Evolutionary conservation across 495 filamentous ascomycete genomes (phyloP), one percentile per base, ranked within the genome.

Genomic region (Penicillium nucicola): DNA sequence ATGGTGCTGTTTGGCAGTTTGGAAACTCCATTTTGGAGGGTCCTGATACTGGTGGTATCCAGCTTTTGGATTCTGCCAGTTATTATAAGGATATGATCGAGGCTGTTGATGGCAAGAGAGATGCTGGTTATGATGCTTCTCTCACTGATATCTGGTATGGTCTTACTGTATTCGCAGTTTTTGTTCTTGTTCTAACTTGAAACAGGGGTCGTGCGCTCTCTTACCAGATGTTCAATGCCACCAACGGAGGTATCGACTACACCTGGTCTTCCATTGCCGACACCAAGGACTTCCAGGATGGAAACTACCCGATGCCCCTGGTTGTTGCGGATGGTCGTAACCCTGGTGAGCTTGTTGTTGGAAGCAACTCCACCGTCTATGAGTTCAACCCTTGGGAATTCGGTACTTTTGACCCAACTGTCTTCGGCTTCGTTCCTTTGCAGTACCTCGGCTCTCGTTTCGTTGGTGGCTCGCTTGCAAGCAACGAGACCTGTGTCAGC

Each of bases 311-410:
- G 6, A 82, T 97, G 75, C 93, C 93, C 0, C 76, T 97, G 39
- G 61, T 96, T 7, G 81, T 97, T 7, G 79, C 88, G 0, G 88
- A 95, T 62, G 84, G 79, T 32, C 82, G 91, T 31, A 73, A 78
- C 30, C 89, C 89, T 0, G 82, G 79, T 7, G 78, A 87, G 30
- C 62, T 58, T 4, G 66, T 90, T 38, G 67, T 95, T 33, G 78
- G 87, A 5, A 65, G 81, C 37, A 96, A 95, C 62, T 77, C 90
- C 1, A 96, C 92, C 4, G 81, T 93, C 37, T 88, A 77, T 53
- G 90, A 95, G 59, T 89, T 96, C 77, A 92, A 85, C 63, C 89
- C 93, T 0, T 95, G 79, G 66, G 92, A 97, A 56, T 79, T 96
- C 44, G 92, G 92, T 32, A 84, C 84, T 6, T 91, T 79, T 46